Conservation (phyloP, 176 grass and related monocot genomes). For the Areca catechu region DNA sequence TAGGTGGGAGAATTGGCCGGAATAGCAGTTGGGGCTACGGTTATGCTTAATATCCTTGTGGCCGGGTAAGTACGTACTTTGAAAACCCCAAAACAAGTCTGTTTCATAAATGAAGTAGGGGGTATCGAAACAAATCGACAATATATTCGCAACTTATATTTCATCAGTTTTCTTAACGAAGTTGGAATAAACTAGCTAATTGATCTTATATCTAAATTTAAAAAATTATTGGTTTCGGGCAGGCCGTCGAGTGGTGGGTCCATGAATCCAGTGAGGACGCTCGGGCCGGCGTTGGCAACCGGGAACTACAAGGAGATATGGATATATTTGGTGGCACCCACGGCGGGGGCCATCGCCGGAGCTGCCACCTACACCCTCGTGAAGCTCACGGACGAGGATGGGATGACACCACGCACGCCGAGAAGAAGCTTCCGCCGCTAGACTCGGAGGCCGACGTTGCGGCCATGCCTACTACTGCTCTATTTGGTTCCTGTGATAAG, state of each 20-base stretch:
- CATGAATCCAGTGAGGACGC: constrained; percentile 35
- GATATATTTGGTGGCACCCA: constrained; percentile 30
- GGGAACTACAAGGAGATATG: constrained; percentile 30
- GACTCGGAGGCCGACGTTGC: no score
- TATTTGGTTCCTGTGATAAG: no score
- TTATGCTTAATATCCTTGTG: constrained; percentile 5
- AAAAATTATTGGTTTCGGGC: not conserved
- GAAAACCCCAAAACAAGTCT: not conserved
- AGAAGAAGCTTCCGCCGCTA: no score
- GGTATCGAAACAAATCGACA: no score
- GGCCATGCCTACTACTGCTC: no score
- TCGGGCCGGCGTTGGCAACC: constrained; percentile 25
- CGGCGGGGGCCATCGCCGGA: constrained; percentile 24
- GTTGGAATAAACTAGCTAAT: no score
- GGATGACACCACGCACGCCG: not conserved
- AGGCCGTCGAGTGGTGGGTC: constrained; percentile 40
- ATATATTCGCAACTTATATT: no score
- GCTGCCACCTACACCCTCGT: constrained; percentile 23
- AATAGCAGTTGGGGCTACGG: constrained; percentile 9
- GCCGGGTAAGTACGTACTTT: constrained; percentile 1
- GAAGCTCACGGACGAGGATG: constrained; percentile 6
- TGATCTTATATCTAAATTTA: no score
- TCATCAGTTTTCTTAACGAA: no score
- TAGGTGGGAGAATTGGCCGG: constrained; percentile 11
- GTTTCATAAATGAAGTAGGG: no score